phyloP scores from a whole-genome alignment of 2,329 filamentous ascomycete genomes.

The Diaporthe citri region DNA sequence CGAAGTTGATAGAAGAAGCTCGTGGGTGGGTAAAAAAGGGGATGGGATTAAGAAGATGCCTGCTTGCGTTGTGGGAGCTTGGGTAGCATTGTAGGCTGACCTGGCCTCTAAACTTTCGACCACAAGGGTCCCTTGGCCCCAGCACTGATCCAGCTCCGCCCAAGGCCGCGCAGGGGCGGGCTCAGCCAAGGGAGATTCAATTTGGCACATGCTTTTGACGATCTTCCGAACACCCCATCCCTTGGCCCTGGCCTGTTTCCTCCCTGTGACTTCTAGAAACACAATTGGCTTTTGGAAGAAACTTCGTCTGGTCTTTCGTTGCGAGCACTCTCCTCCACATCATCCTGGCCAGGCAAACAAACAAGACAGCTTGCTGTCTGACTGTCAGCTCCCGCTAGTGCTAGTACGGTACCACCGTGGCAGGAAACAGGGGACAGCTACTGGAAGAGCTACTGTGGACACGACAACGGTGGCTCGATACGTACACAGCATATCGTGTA shows the following conservation, averaged over 20 bases:
- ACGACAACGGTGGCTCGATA: background rate
- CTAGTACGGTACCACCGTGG: background rate
- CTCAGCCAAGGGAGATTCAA: constrained; percentile 26
- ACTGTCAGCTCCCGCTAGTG: background rate
- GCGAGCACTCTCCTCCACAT: constrained; percentile 1
- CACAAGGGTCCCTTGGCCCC: background rate
- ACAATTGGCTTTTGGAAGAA: constrained; percentile 17
- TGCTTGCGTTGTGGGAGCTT: constrained; percentile 21
- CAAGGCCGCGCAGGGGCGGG: constrained; percentile 5
- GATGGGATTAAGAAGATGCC: constrained; percentile 32
- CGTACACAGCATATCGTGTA: background rate
- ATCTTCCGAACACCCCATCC: constrained; percentile 18
- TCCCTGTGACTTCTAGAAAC: constrained; percentile 3
- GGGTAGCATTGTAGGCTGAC: constrained; percentile 27
- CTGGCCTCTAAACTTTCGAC: constrained; percentile 26
- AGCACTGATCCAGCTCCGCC: constrained; percentile 2
- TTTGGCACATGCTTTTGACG: constrained; percentile 20
- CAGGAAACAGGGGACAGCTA: background rate
- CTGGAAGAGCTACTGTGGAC: constrained; percentile 7
- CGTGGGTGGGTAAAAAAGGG: constrained; percentile 37
- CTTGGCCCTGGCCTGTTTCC: constrained; percentile 20
- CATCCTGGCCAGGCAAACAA: constrained; percentile 8
- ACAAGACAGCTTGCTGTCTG: background rate
- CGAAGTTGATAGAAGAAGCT: constrained; percentile 33
- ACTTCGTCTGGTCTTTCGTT: background rate